phyloP scores from a whole-genome alignment of 805 yeast genomes.

The Candida incommunis region DNA sequence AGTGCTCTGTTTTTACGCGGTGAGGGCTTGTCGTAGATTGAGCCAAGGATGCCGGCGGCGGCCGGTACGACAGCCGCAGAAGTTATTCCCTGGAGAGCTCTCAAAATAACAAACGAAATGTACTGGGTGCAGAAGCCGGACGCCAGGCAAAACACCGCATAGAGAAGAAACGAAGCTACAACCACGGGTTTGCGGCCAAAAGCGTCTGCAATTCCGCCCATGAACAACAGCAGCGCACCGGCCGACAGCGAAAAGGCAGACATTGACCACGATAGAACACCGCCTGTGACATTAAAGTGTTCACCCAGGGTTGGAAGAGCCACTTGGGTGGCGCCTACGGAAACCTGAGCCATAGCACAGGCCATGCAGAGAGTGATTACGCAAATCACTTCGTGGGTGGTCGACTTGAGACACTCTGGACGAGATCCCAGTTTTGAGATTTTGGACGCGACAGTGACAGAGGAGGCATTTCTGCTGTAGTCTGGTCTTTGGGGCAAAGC shows the following conservation, averaged over 20 bases:
- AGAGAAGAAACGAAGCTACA: slow-evolving; percentile 21
- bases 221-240: slow-evolving; percentile 29
- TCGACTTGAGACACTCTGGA: slow-evolving; percentile 15
- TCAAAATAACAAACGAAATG: slow-evolving; percentile 25
- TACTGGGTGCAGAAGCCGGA: slow-evolving; percentile 15
- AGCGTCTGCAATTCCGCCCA: slow-evolving; percentile 35
- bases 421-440: not conserved
- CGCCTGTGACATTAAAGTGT: slow-evolving; percentile 26
- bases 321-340: slow-evolving; percentile 24
- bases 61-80: slow-evolving; percentile 34
- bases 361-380: slow-evolving; percentile 25
- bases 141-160: slow-evolving; percentile 21
- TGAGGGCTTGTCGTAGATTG: slow-evolving; percentile 25
- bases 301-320: slow-evolving; percentile 24
- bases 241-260: slow-evolving; percentile 28
- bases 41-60: slow-evolving; percentile 32
- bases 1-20: slow-evolving; percentile 28
- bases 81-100: slow-evolving; percentile 32
- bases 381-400: slow-evolving; percentile 23
- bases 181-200: slow-evolving; percentile 31
- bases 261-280: slow-evolving; percentile 30
- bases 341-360: slow-evolving; percentile 28
- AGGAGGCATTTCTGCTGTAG: not conserved
- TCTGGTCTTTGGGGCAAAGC: not conserved
- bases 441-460: too few species aligned